Conservation (phyloP, 2,329 filamentous ascomycete genomes). For the Monilinia fructigena region DNA sequence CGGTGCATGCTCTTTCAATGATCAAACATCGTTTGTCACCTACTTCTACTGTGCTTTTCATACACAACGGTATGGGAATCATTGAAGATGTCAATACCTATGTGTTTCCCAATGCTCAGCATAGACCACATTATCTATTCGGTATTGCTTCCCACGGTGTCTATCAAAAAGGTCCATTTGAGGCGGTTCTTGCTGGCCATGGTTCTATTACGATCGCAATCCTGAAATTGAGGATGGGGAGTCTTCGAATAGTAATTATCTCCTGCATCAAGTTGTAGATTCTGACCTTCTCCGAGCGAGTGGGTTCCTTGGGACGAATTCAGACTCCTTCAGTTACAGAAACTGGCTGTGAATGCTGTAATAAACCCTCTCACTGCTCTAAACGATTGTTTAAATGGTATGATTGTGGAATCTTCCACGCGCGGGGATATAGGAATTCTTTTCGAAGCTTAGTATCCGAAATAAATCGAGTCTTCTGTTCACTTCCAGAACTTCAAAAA, state of each 20-base stretch:
- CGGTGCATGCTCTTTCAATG: slow-evolving; percentile 58
- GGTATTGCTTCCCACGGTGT: slow-evolving; percentile 62
- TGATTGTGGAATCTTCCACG: slow-evolving; percentile 50
- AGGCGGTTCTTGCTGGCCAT: slow-evolving; percentile 52
- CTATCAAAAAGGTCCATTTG: slow-evolving; percentile 50
- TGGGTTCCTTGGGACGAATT: slow-evolving; percentile 46
- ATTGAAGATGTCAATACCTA: slow-evolving; percentile 57
- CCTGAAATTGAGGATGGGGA: neutral
- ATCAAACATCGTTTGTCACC: slow-evolving; percentile 61
- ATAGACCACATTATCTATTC: slow-evolving; percentile 69
- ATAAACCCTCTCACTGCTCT: slow-evolving; percentile 86
- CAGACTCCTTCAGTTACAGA: slow-evolving; percentile 73
- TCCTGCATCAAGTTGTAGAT: slow-evolving; percentile 42
- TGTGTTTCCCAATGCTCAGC: slow-evolving; percentile 56
- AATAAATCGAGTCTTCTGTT: slow-evolving; percentile 67
- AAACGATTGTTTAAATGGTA: slow-evolving; percentile 75
- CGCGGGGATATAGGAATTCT: slow-evolving; percentile 44
- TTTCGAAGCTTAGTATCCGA: slow-evolving; percentile 54
- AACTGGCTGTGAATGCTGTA: slow-evolving; percentile 75
- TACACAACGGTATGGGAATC: slow-evolving; percentile 84
- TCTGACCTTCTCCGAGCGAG: slow-evolving; percentile 48
- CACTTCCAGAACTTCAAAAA: slow-evolving; percentile 31
- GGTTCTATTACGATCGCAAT: slow-evolving; percentile 48
- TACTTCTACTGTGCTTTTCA: slow-evolving; percentile 72
- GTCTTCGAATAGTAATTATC: slow-evolving; percentile 24